These are phyloP conservation scores for Emmonsiellopsis sp. DNA, from an alignment of 2,329 filamentous ascomycete genomes.

Conservation along the genomic window DNA sequence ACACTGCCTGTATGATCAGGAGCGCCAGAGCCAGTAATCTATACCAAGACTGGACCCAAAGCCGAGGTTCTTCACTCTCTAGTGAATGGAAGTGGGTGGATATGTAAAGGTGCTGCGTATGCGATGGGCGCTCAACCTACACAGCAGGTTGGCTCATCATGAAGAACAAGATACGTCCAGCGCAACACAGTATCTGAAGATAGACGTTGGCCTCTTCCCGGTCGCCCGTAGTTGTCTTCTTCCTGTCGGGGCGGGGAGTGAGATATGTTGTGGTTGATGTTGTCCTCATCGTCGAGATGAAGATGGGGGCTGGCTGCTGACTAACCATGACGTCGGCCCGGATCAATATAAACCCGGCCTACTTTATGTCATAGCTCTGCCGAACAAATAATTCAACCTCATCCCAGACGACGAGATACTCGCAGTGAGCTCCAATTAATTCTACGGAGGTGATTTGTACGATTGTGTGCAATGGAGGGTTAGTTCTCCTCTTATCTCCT, in stretches of 20 bases:
- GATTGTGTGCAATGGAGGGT: background rate
- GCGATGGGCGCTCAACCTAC: background rate
- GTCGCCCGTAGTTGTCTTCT: background rate
- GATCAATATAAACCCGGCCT: background rate
- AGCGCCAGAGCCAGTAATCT: too few species aligned
- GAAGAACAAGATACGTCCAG: background rate
- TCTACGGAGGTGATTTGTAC: background rate
- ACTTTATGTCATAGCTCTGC: background rate
- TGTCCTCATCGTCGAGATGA: background rate
- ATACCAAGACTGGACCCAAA: too few species aligned
- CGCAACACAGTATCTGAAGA: background rate
- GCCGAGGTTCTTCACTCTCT: too few species aligned
- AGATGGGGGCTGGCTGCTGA: background rate
- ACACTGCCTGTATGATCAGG: too few species aligned
- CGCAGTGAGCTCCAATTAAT: background rate
- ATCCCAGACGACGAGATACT: too few species aligned
- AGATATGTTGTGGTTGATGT: background rate
- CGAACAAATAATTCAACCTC: too few species aligned
- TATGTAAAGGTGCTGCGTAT: too few species aligned
- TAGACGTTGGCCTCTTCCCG: background rate
- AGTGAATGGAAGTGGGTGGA: too few species aligned
- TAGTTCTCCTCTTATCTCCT: background rate
- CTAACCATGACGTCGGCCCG: background rate
- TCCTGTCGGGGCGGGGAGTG: background rate
- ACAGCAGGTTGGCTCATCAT: background rate